phyloP scores from a whole-genome alignment of 257 asterid species.

The Echites panduratus region DNA sequence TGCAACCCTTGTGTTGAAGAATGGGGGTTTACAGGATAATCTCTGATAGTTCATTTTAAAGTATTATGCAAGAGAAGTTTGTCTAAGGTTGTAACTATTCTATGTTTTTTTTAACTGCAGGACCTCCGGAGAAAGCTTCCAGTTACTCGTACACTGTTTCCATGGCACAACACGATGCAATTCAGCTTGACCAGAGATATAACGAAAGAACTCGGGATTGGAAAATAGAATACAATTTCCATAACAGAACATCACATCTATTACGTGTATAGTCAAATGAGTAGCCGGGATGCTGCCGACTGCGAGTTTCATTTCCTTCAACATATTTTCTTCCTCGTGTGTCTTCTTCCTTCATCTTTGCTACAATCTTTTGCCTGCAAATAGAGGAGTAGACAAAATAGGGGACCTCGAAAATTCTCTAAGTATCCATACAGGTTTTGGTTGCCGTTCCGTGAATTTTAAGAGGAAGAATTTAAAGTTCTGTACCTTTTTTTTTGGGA shows the following conservation, averaged over 20 bases:
- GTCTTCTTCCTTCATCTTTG: background rate
- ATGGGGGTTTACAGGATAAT: background rate
- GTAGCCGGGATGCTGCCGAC: background rate
- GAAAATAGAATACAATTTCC: constrained; percentile 30
- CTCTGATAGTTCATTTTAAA: background rate
- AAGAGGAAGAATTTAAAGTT: background rate
- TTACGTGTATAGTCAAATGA: constrained; percentile 5
- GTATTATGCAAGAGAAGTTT: background rate
- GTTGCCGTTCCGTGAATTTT: background rate
- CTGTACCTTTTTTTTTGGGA: background rate
- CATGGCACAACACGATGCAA: constrained; percentile 90
- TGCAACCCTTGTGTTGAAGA: background rate
- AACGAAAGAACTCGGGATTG: constrained; percentile 64
- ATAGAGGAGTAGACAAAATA: background rate
- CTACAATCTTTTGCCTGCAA: background rate
- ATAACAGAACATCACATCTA: background rate
- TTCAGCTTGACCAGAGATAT: constrained; percentile 86
- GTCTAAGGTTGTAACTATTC: background rate
- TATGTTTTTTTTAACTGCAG: constrained; percentile 28
- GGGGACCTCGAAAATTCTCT: background rate
- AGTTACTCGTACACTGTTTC: constrained; percentile 86
- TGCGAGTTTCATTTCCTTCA: background rate
- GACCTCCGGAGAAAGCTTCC: constrained; percentile 98
- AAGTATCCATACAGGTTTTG: background rate
- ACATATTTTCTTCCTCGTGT: background rate